Percentiles rank a stretch among this genome's conserved stretches.
Conservation (phyloP, 2,329 filamentous ascomycete species). For the Tolypocladium endophyticum region DNA sequence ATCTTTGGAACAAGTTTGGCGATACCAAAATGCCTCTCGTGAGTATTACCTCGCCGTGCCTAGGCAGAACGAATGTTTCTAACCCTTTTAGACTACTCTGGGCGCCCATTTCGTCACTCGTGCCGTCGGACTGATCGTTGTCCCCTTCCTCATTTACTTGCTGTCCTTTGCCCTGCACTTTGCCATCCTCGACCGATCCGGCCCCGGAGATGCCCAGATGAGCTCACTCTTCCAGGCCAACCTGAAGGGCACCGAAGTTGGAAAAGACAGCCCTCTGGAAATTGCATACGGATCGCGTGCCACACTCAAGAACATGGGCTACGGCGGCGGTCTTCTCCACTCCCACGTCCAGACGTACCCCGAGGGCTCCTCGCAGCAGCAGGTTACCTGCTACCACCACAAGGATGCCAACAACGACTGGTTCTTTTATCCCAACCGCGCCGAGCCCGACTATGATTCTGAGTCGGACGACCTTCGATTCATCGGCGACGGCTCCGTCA, state of each 20-base stretch:
- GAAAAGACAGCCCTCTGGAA: slow-evolving; percentile 88
- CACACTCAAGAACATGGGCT: slow-evolving; percentile 98
- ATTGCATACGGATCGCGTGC: slow-evolving; percentile 80
- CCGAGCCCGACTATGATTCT: slow-evolving; percentile 60
- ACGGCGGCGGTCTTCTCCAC: slow-evolving; percentile 90
- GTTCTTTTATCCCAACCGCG: slow-evolving; percentile 94
- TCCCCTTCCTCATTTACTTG: slow-evolving; percentile 87
- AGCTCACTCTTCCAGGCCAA: slow-evolving; percentile 99
- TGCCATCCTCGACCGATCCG: slow-evolving; percentile 81
- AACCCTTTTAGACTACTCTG: slow-evolving; percentile 39
- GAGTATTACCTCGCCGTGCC: slow-evolving; percentile 16
- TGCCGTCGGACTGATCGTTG: slow-evolving; percentile 75
- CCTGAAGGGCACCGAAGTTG: slow-evolving; percentile 83
- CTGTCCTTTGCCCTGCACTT: slow-evolving; percentile 95
- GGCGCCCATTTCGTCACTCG: slow-evolving; percentile 71
- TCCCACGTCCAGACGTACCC: slow-evolving; percentile 95
- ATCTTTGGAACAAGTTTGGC: slow-evolving; percentile 97
- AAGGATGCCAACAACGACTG: slow-evolving; percentile 99
- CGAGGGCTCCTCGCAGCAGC: slow-evolving; percentile 86
- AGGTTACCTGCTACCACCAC: slow-evolving; percentile 98
- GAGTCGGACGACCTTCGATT: slow-evolving; percentile 59
- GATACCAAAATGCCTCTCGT: slow-evolving; percentile 83
- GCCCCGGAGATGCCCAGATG: slow-evolving; percentile 98
- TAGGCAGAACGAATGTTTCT: neutral
- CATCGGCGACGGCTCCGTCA: slow-evolving; percentile 63